Evolutionary conservation across 768 basidiomycete species (phyloP).

Genomic region (Megacollybia marginata): DNA sequence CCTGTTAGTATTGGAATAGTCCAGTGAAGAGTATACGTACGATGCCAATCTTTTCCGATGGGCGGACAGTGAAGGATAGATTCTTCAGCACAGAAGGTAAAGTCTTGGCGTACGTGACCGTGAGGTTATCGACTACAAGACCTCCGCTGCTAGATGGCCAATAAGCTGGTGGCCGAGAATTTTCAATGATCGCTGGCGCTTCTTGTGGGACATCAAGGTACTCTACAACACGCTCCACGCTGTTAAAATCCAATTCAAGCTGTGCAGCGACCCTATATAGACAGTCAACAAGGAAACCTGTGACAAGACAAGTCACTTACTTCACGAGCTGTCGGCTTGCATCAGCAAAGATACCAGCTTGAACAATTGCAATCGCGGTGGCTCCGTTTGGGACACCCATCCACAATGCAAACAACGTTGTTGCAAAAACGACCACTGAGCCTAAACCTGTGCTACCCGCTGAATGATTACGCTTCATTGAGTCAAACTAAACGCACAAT

Average conservation of each 20-base stretch:
- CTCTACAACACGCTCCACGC: conserved; percentile 66
- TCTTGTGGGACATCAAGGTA: conserved; percentile 65
- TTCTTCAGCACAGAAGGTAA: conserved; percentile 52
- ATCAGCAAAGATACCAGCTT: conserved; percentile 63
- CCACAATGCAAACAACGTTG: conserved; percentile 63
- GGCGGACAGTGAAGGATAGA: conserved; percentile 51
- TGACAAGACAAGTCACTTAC: conserved; percentile 19
- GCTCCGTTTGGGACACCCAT: conserved; percentile 49
- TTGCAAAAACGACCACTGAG: conserved; percentile 60
- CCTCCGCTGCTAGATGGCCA: conserved; percentile 61
- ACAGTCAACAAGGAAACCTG: not conserved
- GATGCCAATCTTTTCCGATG: conserved; percentile 63
- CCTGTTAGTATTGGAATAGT: not conserved
- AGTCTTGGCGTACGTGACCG: conserved; percentile 55
- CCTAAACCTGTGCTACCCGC: conserved; percentile 44
- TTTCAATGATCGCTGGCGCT: conserved; percentile 51
- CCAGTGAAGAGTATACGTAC: conserved; percentile 26
- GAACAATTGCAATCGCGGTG: conserved; percentile 65
- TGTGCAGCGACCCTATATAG: conserved; percentile 52
- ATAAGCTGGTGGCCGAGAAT: conserved; percentile 57
- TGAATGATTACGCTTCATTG: not conserved
- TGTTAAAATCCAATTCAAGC: conserved; percentile 68
- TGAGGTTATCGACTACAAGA: conserved; percentile 49
- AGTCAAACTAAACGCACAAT: conserved; percentile 34
- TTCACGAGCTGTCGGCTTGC: conserved; percentile 59